phyloP scores from a whole-genome alignment of 2,329 filamentous ascomycete genomes.

The Colletotrichum acutatum region DNA sequence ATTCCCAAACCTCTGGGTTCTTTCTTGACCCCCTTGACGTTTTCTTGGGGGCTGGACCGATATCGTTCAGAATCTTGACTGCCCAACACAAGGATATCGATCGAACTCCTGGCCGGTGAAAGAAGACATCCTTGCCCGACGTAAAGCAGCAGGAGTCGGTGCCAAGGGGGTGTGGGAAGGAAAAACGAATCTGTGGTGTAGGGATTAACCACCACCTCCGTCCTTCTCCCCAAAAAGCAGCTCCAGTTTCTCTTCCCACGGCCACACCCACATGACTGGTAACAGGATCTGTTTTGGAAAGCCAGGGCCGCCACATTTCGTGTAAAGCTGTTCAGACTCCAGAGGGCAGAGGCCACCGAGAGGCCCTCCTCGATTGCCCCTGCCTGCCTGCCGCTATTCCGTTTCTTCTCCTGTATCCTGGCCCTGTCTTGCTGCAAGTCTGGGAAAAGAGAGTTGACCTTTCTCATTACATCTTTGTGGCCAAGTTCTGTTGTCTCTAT shows the following conservation, averaged over 20 bases:
- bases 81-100: not conserved
- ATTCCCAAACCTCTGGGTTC: not conserved
- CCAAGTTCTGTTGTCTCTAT: not conserved
- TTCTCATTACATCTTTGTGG: not conserved
- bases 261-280: conserved; percentile 10
- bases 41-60: not conserved
- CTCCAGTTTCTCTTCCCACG: conserved; percentile 17
- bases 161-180: not conserved
- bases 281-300: conserved; percentile 30
- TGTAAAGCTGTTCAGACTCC: not conserved
- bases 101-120: not conserved
- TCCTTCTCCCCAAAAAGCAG: not conserved
- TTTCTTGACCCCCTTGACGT: not conserved
- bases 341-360: not conserved
- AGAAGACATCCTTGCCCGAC: conserved; percentile 9
- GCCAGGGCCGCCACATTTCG: conserved; percentile 2
- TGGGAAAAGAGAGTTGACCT: conserved; percentile 1
- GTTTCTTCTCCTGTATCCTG: not conserved
- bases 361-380: not conserved
- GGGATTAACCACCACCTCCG: not conserved
- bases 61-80: not conserved
- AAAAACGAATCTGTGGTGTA: conserved; percentile 2
- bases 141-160: not conserved
- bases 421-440: conserved; percentile 9
- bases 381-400: conserved; percentile 1